Evolutionary conservation across 179 eudicot species (phyloP).

Genomic region (Carnegiea gigantea): DNA sequence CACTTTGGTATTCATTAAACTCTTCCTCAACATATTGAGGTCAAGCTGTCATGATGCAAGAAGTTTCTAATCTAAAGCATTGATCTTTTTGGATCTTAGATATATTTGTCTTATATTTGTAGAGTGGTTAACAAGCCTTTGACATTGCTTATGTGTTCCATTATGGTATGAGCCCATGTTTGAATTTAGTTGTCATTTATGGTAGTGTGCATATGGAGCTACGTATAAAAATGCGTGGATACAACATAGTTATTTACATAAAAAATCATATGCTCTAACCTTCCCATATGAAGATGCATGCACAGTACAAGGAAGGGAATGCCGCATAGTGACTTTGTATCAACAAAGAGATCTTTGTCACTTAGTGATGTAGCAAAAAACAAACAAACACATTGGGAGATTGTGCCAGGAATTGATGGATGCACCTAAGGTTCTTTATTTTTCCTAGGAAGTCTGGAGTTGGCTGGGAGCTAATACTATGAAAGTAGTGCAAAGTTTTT

Average conservation of each 20-base stretch:
- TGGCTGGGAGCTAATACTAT: too few relatives aligned
- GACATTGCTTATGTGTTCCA: not conserved
- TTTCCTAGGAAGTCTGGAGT: too few relatives aligned
- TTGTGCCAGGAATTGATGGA: too few relatives aligned
- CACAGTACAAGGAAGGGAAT: not conserved
- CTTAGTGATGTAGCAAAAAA: too few relatives aligned
- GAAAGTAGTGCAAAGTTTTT: too few relatives aligned
- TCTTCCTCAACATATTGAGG: not conserved
- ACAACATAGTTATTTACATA: not conserved
- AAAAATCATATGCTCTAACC: too few relatives aligned
- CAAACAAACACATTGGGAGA: too few relatives aligned
- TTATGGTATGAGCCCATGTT: not conserved
- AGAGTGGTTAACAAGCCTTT: not conserved
- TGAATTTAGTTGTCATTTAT: not conserved
- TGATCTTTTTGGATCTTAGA: not conserved
- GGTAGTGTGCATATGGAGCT: not conserved
- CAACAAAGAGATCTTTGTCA: too few relatives aligned
- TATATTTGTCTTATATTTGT: not conserved
- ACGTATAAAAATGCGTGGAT: not conserved
- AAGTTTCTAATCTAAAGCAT: not conserved
- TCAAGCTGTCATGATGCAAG: not conserved
- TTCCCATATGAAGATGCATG: not conserved
- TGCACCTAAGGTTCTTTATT: too few relatives aligned
- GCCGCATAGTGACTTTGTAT: too few relatives aligned
- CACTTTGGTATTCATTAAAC: not conserved